These are phyloP conservation scores for Diaporthe vaccinii DNA, from an alignment of 2,329 filamentous ascomycete species.

Conservation along the genomic window DNA sequence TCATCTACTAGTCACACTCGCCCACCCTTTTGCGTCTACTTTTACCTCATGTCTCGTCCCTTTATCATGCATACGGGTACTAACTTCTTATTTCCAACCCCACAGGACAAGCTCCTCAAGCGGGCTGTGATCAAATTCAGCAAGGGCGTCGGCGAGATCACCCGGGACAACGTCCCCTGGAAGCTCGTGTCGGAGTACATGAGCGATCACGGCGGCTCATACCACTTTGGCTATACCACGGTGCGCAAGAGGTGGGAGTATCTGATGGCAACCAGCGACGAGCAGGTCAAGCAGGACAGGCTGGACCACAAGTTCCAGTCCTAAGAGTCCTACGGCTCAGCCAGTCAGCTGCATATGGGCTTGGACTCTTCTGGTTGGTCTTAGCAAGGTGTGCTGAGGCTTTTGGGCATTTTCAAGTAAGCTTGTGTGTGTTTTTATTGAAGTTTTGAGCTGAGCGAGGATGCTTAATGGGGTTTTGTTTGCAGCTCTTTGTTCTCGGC, in stretches of 20 bases:
- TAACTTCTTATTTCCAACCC: not conserved
- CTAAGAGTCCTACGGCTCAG: not conserved
- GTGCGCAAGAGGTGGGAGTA: slow-evolving; percentile 71
- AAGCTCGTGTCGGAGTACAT: slow-evolving; percentile 70
- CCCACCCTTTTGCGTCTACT: not conserved
- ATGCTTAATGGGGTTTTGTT: not conserved
- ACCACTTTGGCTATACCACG: slow-evolving; percentile 71
- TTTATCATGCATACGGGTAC: not conserved
- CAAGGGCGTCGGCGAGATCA: slow-evolving; percentile 48
- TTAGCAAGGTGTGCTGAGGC: too few species aligned
- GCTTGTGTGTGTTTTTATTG: not conserved
- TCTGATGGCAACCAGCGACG: slow-evolving; percentile 47
- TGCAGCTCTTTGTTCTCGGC: not conserved
- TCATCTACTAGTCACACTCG: not conserved
- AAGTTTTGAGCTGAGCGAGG: not conserved
- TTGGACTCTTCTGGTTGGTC: not conserved
- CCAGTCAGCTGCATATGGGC: not conserved
- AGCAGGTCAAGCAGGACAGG: slow-evolving; percentile 21
- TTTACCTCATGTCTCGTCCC: not conserved
- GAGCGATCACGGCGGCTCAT: slow-evolving; percentile 63
- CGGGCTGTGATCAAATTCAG: slow-evolving; percentile 57
- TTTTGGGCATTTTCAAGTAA: not conserved
- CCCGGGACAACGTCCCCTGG: slow-evolving; percentile 64
- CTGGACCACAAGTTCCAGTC: not conserved
- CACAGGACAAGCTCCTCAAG: slow-evolving; percentile 60